Evolutionary conservation across 495 filamentous ascomycete species (phyloP).

Genomic region (Penicillium parvum): DNA sequence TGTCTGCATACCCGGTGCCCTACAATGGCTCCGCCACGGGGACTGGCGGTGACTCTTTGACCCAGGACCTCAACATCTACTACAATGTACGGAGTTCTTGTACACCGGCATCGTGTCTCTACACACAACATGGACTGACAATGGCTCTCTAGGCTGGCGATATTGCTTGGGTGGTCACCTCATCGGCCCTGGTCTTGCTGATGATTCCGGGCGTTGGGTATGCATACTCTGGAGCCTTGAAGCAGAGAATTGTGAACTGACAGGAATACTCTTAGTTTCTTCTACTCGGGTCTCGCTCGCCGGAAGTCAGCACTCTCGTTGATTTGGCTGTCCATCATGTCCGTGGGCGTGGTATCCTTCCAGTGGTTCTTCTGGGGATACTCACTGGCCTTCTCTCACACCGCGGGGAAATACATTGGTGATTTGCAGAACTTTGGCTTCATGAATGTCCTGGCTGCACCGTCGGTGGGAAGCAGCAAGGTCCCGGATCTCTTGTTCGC

Average conservation of each 20-base stretch:
- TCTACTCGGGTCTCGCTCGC: slow-evolving; percentile 97
- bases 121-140: slow-evolving; percentile 10
- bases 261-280: slow-evolving; percentile 66
- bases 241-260: too few relatives aligned
- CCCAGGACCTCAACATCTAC: slow-evolving; percentile 71
- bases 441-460: slow-evolving; percentile 69
- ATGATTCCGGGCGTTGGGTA: slow-evolving; percentile 97
- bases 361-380: slow-evolving; percentile 99
- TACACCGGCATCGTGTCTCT: background rate
- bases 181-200: slow-evolving; percentile 85
- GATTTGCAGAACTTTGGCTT: slow-evolving; percentile 84
- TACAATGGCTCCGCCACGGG: slow-evolving; percentile 60
- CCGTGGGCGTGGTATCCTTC: slow-evolving; percentile 83
- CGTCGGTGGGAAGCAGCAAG: slow-evolving; percentile 74
- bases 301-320: slow-evolving; percentile 92
- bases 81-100: slow-evolving; percentile 58
- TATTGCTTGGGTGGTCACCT: slow-evolving; percentile 86
- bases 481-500: slow-evolving; percentile 90
- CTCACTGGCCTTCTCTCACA: slow-evolving; percentile 86
- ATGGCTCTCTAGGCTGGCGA: slow-evolving; percentile 64
- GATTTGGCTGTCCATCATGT: slow-evolving; percentile 96
- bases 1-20: slow-evolving; percentile 40
- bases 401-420: slow-evolving; percentile 78
- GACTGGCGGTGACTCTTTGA: slow-evolving; percentile 71
- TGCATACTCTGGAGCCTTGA: slow-evolving; percentile 8